A percentile compares a stretch with the other conserved stretches of the same genome.
phyloP scores from a whole-genome alignment of 345 rosid genomes.

The Cardamine resedifolia region DNA sequence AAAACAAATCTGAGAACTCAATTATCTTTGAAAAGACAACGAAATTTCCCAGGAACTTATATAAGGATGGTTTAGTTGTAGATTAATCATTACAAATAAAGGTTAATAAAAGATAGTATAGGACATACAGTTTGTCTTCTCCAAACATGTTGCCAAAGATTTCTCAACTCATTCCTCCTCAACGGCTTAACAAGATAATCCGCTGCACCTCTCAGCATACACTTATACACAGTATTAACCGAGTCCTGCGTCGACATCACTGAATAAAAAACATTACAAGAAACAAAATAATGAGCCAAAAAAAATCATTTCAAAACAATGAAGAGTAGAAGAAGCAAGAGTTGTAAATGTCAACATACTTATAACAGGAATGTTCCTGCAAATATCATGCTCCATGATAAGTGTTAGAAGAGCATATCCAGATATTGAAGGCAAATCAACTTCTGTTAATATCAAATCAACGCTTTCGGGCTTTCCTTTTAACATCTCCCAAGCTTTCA shows the following conservation, averaged over 20 bases:
- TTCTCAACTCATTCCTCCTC: conserved; percentile 87
- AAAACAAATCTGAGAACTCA: conserved; percentile 31
- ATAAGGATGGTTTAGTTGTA: conserved; percentile 18
- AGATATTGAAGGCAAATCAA: conserved; percentile 82
- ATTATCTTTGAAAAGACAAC: conserved; percentile 29
- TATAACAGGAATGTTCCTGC: conserved; percentile 95
- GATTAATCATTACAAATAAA: neutral
- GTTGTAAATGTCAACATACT: conserved; percentile 52
- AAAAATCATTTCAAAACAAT: neutral
- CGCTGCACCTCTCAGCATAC: conserved; percentile 92
- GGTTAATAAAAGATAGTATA: neutral
- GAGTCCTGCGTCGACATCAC: conserved; percentile 97
- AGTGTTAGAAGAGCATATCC: conserved; percentile 85
- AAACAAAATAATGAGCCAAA: neutral
- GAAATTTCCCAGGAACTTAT: conserved; percentile 33
- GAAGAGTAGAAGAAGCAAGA: neutral
- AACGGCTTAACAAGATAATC: conserved; percentile 96
- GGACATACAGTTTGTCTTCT: conserved; percentile 82
- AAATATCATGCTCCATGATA: conserved; percentile 82
- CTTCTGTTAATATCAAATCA: conserved; percentile 88
- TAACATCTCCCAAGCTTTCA: conserved; percentile 93
- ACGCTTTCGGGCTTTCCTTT: conserved; percentile 59
- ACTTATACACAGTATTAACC: conserved; percentile 77
- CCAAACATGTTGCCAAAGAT: conserved; percentile 99
- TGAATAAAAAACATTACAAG: conserved; percentile 31